Percentiles rank a stretch among this genome's conserved stretches.
Conservation (phyloP, 108 stramenopile genomes). For the Pseudonitzschia delicatissima region DNA sequence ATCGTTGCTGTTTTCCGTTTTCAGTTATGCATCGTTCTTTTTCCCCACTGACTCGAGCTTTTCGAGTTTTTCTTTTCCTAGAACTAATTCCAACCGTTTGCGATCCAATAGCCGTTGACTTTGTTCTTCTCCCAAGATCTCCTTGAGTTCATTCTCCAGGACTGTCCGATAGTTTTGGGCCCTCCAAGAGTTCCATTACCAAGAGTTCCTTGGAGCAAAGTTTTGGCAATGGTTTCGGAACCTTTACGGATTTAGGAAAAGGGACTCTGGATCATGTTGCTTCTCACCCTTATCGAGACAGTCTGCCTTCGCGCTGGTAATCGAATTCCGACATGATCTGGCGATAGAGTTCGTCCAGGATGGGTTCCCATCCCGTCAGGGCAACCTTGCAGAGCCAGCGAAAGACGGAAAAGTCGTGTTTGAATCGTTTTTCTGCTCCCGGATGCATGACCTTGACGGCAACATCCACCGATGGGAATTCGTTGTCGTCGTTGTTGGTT, state of each 20-base stretch:
- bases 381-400: slow-evolving; percentile 63
- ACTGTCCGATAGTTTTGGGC: slow-evolving; percentile 51
- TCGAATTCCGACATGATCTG: slow-evolving; percentile 77
- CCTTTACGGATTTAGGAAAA: slow-evolving; percentile 3
- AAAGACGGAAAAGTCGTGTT: slow-evolving; percentile 68
- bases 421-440: slow-evolving; percentile 54
- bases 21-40: background rate
- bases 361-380: slow-evolving; percentile 66
- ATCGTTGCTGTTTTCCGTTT: background rate
- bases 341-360: slow-evolving; percentile 56
- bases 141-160: slow-evolving; percentile 48
- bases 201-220: slow-evolving; percentile 61
- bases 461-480: slow-evolving; percentile 32
- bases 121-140: slow-evolving; percentile 19
- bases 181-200: slow-evolving; percentile 68
- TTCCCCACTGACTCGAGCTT: background rate
- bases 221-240: slow-evolving; percentile 48
- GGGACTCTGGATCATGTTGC: slow-evolving; percentile 40
- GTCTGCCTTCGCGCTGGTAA: slow-evolving; percentile 54
- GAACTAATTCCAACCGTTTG: slow-evolving; percentile 1
- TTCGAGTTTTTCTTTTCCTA: slow-evolving; percentile 8
- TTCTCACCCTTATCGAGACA: slow-evolving; percentile 43
- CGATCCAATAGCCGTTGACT: background rate
- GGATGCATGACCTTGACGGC: slow-evolving; percentile 78
- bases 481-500: background rate